Conservation (phyloP, 305 asterid genomes). For the Euphrasia arctica region DNA sequence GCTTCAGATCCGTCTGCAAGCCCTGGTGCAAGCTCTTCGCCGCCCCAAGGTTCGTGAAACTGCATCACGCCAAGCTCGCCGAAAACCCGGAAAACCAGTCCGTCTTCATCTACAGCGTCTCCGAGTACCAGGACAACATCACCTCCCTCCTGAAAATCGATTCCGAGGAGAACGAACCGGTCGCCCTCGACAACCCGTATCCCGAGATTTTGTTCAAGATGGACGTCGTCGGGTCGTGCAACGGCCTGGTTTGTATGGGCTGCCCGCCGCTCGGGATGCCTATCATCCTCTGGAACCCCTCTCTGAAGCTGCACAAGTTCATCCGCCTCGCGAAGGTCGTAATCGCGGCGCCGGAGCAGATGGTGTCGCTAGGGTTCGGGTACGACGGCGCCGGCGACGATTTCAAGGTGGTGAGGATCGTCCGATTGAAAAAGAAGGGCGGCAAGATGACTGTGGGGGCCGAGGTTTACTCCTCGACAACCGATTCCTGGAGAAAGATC, state of each 20-base stretch:
- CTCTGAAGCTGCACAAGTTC: background rate
- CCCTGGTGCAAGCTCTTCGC: slow-evolving; percentile 1
- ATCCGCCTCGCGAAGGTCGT: slow-evolving; percentile 6
- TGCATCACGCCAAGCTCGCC: background rate
- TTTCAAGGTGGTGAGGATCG: slow-evolving; percentile 21
- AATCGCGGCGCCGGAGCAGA: background rate
- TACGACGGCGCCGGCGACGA: slow-evolving; percentile 5
- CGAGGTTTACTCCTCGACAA: slow-evolving; percentile 14
- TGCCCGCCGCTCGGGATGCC: background rate
- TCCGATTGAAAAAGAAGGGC: background rate
- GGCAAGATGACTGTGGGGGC: background rate
- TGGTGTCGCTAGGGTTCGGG: slow-evolving; percentile 18
- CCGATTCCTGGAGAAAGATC: slow-evolving; percentile 10
- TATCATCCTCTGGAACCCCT: slow-evolving; percentile 17
- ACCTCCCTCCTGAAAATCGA: slow-evolving; percentile 6
- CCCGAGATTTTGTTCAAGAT: slow-evolving; percentile 1
- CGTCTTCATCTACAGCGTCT: background rate
- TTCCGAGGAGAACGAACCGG: background rate
- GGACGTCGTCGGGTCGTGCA: slow-evolving; percentile 6
- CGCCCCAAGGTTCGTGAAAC: background rate
- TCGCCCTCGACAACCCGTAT: background rate
- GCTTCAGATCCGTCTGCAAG: slow-evolving; percentile 7
- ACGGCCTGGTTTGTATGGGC: slow-evolving; percentile 11
- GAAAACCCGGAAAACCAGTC: background rate
- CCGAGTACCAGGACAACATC: slow-evolving; percentile 11